These are phyloP conservation scores for Psophocarpus tetragonolobus DNA, from an alignment of 306 rosid genomes.

Conservation along the genomic window DNA sequence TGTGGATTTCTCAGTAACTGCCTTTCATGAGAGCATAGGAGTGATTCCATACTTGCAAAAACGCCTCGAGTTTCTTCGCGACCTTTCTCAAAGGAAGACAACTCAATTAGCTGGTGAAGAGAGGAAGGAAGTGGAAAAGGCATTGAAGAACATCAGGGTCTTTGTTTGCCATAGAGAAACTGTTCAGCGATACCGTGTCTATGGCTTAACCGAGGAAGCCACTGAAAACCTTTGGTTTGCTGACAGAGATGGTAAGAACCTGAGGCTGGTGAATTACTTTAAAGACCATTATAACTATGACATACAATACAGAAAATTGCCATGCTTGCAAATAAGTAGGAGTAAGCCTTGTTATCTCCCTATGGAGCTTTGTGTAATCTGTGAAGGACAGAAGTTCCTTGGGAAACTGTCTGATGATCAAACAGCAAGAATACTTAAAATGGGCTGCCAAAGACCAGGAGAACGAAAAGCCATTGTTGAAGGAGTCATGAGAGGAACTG, in stretches of 20 bases:
- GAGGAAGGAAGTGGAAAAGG: constrained; percentile 85
- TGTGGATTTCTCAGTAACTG: constrained; percentile 90
- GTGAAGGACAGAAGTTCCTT: constrained; percentile 96
- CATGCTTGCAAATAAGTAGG: constrained; percentile 93
- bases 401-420: constrained; percentile 96
- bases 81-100: constrained; percentile 75
- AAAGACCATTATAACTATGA: constrained; percentile 95
- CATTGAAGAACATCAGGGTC: constrained; percentile 83
- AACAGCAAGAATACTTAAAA: constrained; percentile 89
- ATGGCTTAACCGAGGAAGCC: constrained; percentile 84
- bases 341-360: constrained; percentile 98
- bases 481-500: constrained; percentile 79
- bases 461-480: constrained; percentile 85
- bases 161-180: constrained; percentile 98
- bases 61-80: constrained; percentile 78
- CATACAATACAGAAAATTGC: constrained; percentile 77
- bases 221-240: constrained; percentile 93
- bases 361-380: constrained; percentile 95
- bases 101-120: constrained; percentile 59
- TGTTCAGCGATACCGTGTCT: constrained; percentile 87
- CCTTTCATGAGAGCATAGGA: constrained; percentile 96
- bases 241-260: constrained; percentile 82
- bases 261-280: constrained; percentile 79
- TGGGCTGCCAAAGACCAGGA: constrained; percentile 94
- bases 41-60: constrained; percentile 88